Evolutionary conservation across 2,329 filamentous ascomycete genomes (phyloP).

Genomic region (Beauveria pseudobassiana): DNA sequence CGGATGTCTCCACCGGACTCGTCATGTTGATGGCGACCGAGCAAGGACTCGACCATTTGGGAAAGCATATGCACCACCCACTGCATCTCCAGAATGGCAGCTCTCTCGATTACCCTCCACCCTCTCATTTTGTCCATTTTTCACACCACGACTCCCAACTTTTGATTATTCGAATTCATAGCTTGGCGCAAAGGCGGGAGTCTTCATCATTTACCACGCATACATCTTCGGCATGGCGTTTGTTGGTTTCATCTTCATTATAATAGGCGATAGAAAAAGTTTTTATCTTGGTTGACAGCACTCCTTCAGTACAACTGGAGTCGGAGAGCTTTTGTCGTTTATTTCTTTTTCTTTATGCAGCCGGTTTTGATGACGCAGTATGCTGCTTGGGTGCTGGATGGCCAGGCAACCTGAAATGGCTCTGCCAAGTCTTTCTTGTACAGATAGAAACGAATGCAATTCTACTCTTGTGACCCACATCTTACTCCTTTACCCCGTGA

Average conservation of each 20-base stretch:
- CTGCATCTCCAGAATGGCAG: neutral
- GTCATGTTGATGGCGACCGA: neutral
- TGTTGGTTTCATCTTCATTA: constrained; percentile 3
- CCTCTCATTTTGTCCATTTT: constrained; percentile 1
- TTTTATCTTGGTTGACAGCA: constrained; percentile 1
- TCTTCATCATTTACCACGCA: neutral
- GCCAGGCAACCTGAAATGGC: constrained; percentile 5
- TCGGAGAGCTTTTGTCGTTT: constrained; percentile 6
- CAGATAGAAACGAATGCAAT: neutral
- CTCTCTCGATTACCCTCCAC: neutral
- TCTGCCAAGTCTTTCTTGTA: constrained; percentile 6
- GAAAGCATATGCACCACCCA: neutral
- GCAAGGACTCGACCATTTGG: neutral
- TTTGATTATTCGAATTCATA: constrained; percentile 10
- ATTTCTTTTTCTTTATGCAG: neutral
- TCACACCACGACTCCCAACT: constrained; percentile 9
- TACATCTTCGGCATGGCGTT: constrained; percentile 10
- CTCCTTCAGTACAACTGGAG: constrained; percentile 4
- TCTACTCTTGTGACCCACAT: neutral
- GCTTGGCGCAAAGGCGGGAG: constrained; percentile 11
- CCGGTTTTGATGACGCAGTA: neutral
- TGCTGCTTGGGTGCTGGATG: neutral
- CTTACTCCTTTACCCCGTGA: neutral
- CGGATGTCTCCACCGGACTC: no score
- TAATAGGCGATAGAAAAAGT: constrained; percentile 12